Evolutionary conservation across 768 basidiomycete species (phyloP).

Genomic region (Termitomyces sp.): DNA sequence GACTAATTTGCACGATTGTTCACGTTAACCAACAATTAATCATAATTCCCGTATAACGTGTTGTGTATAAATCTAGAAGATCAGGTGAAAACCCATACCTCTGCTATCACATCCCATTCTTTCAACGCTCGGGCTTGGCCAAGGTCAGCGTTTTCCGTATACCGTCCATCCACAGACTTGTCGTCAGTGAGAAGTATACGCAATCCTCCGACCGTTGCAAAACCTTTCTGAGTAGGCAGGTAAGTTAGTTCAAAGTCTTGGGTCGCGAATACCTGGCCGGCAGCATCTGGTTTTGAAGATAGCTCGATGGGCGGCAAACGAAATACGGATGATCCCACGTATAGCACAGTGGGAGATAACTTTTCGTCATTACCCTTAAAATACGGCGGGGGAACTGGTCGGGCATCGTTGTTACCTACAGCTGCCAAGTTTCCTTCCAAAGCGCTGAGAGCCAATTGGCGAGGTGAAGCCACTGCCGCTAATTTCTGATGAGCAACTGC

Average conservation of each 20-base stretch:
- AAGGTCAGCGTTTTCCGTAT: slow-evolving; percentile 17
- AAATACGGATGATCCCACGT: slow-evolving; percentile 48
- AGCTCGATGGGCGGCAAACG: slow-evolving; percentile 39
- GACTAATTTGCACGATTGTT: slow-evolving; percentile 1
- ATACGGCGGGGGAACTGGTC: slow-evolving; percentile 38
- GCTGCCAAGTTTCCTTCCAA: slow-evolving; percentile 12
- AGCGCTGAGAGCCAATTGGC: slow-evolving; percentile 14
- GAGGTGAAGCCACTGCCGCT: slow-evolving; percentile 38
- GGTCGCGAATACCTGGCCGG: slow-evolving; percentile 29
- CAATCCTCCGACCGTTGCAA: slow-evolving; percentile 61
- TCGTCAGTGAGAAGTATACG: slow-evolving; percentile 65
- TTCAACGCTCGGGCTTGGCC: slow-evolving; percentile 46
- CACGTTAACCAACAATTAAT: background rate
- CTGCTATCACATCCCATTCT: slow-evolving; percentile 68
- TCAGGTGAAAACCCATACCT: slow-evolving; percentile 54
- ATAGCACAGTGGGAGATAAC: slow-evolving; percentile 27
- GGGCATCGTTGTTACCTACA: slow-evolving; percentile 9
- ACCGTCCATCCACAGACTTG: slow-evolving; percentile 30
- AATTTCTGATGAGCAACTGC: slow-evolving; percentile 47
- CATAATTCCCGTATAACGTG: background rate
- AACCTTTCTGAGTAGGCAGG: slow-evolving; percentile 53
- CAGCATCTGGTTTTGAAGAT: slow-evolving; percentile 9
- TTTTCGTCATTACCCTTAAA: slow-evolving; percentile 36
- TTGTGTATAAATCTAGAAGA: background rate
- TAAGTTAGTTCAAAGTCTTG: slow-evolving; percentile 64